Conservation (phyloP, 352 stramenopile genomes). For the Salisapilia sapeloensis region DNA sequence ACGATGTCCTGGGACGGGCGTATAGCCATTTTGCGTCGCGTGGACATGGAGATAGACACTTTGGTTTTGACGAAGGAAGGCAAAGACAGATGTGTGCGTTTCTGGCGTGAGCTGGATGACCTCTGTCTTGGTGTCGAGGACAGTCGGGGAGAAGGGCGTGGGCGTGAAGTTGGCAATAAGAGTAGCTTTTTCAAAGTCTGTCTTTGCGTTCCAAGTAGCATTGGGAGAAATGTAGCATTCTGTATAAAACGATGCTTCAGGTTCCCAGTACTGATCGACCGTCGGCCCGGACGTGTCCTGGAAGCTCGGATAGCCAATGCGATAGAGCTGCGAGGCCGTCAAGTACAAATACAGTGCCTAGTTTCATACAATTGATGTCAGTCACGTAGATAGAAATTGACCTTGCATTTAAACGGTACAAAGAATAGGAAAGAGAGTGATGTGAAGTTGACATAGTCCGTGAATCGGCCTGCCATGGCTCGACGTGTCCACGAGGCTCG, state of each 20-base stretch:
- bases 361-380: neutral
- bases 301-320: constrained; percentile 59
- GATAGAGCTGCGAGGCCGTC: constrained; percentile 42
- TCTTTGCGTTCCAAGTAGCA: constrained; percentile 14
- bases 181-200: too few relatives aligned
- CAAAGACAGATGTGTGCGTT: too few relatives aligned
- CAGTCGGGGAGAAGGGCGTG: neutral
- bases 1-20: constrained; percentile 14
- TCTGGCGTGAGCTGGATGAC: constrained; percentile 2
- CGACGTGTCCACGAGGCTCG: too few relatives aligned
- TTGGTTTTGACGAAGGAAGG: constrained; percentile 26
- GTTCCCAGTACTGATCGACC: constrained; percentile 50
- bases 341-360: constrained; percentile 41
- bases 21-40: constrained; percentile 33
- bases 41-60: constrained; percentile 61
- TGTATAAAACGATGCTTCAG: too few relatives aligned
- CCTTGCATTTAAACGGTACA: too few relatives aligned
- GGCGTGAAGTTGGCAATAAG: too few relatives aligned
- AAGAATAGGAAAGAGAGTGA: constrained; percentile 36
- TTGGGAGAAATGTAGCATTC: constrained; percentile 42
- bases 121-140: constrained; percentile 1
- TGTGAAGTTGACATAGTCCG: too few relatives aligned
- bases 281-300: constrained; percentile 16
- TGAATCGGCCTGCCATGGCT: too few relatives aligned
- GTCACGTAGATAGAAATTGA: neutral